Evolutionary conservation across 495 filamentous ascomycete genomes (phyloP).

Genomic region (Penicillium bovifimosum): DNA sequence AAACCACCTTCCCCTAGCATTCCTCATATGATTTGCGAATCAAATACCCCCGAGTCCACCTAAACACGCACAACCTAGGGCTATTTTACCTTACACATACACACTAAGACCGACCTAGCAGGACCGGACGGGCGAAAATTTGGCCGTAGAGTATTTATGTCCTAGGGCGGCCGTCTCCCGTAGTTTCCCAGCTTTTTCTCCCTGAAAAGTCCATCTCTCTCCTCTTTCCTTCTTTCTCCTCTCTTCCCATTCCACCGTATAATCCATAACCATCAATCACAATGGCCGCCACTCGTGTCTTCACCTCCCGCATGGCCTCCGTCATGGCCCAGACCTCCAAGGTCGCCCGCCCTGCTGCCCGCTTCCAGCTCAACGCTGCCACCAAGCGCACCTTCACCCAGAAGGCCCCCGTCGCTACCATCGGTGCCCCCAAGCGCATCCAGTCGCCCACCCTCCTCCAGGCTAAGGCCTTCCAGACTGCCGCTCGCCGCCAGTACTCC

Average conservation of each 20-base stretch:
- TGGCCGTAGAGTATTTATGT: slow-evolving; percentile 44
- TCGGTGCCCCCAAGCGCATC: slow-evolving; percentile 62
- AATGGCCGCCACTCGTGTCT: slow-evolving; percentile 70
- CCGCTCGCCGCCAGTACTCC: slow-evolving; percentile 64
- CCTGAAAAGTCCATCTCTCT: slow-evolving; percentile 31
- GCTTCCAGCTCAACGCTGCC: slow-evolving; percentile 53
- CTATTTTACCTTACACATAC: slow-evolving; percentile 29
- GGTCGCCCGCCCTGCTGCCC: slow-evolving; percentile 65
- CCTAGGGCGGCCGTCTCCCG: slow-evolving; percentile 31
- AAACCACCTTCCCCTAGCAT: slow-evolving; percentile 16
- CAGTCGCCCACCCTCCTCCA: slow-evolving; percentile 54
- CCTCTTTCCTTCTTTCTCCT: slow-evolving; percentile 22
- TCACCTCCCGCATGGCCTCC: slow-evolving; percentile 66
- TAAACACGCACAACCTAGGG: slow-evolving; percentile 30
- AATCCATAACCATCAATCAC: slow-evolving; percentile 36
- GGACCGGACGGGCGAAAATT: slow-evolving; percentile 41
- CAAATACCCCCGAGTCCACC: slow-evolving; percentile 15
- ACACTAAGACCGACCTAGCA: slow-evolving; percentile 37
- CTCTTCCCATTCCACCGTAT: slow-evolving; percentile 17
- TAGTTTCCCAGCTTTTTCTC: slow-evolving; percentile 43
- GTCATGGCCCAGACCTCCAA: slow-evolving; percentile 65
- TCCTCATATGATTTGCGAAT: slow-evolving; percentile 18
- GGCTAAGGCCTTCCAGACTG: slow-evolving; percentile 56
- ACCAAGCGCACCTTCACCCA: slow-evolving; percentile 64
- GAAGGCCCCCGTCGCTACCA: slow-evolving; percentile 31